A percentile compares a stretch with the other conserved stretches of the same genome.
These are phyloP conservation scores for Beta vulgaris DNA, from an alignment of 148 eudicot genomes.

Conservation along the genomic window DNA sequence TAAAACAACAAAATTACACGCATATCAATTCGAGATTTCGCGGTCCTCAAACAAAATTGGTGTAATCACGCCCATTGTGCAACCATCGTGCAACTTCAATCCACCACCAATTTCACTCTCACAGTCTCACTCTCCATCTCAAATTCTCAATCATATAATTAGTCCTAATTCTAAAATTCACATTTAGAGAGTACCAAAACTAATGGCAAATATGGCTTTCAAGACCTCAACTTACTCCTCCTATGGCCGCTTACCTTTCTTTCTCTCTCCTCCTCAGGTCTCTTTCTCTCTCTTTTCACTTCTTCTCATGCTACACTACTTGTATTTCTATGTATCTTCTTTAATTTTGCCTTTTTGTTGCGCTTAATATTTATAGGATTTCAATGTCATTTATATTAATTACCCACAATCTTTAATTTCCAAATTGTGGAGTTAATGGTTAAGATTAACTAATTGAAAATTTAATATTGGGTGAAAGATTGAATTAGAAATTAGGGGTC, in stretches of 20 bases:
- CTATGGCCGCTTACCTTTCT: constrained; percentile 46
- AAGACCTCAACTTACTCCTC: constrained; percentile 28
- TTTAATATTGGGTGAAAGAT: not conserved
- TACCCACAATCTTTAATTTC: not conserved
- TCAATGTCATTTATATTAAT: not conserved
- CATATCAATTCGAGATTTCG: not conserved
- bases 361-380: not conserved
- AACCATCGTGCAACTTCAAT: not conserved
- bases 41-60: constrained; percentile 15
- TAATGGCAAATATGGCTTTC: constrained; percentile 31
- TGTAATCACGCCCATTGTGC: not conserved
- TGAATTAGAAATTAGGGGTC: not conserved
- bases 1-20: not conserved
- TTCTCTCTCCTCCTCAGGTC: constrained; percentile 59
- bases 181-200: not conserved
- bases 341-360: not conserved
- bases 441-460: no score
- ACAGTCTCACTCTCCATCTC: not conserved
- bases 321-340: no score
- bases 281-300: not conserved
- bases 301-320: no score
- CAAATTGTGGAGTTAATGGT: no score
- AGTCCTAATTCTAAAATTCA: not conserved
- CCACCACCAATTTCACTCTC: constrained; percentile 13
- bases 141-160: not conserved